Evolutionary conservation across 495 filamentous ascomycete genomes (phyloP).

Genomic region (Friedmanniomyces simplex): DNA sequence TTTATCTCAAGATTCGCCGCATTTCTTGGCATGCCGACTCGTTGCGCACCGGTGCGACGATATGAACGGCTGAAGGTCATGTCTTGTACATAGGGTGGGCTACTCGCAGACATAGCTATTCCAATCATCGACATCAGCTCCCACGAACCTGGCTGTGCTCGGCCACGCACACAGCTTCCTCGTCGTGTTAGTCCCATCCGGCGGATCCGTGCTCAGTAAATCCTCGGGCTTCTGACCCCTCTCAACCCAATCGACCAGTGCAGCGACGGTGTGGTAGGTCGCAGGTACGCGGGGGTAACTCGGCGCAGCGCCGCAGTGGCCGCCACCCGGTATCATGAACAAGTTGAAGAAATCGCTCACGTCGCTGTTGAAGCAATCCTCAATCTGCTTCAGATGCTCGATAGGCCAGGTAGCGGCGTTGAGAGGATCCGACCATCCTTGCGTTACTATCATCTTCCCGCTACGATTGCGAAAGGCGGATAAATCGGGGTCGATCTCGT

Average conservation of each 20-base stretch:
- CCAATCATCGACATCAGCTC: conserved; percentile 22
- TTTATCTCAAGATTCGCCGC: no score
- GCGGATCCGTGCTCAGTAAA: conserved; percentile 25
- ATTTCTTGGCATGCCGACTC: no score
- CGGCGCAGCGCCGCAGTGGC: conserved; percentile 33
- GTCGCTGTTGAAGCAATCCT: conserved; percentile 24
- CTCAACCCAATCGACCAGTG: conserved; percentile 47
- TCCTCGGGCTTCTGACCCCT: conserved; percentile 19
- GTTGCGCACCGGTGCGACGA: no score
- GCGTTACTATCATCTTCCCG: conserved; percentile 34
- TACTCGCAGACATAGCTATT: conserved; percentile 14
- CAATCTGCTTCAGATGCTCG: conserved; percentile 31
- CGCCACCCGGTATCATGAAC: conserved; percentile 34
- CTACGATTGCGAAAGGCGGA: conserved; percentile 25
- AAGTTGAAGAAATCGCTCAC: conserved; percentile 32
- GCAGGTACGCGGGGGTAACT: conserved; percentile 30
- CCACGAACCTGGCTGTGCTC: conserved; percentile 24
- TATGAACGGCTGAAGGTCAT: no score
- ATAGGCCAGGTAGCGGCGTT: conserved; percentile 38
- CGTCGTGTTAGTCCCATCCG: conserved; percentile 26
- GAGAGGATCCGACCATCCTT: conserved; percentile 35
- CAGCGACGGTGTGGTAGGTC: conserved; percentile 37
- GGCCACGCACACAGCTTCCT: conserved; percentile 35
- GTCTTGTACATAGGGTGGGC: no score
- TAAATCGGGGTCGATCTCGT: conserved; percentile 31